phyloP scores from a whole-genome alignment of 139 green algal species.

The Monoraphidium neglectum region DNA sequence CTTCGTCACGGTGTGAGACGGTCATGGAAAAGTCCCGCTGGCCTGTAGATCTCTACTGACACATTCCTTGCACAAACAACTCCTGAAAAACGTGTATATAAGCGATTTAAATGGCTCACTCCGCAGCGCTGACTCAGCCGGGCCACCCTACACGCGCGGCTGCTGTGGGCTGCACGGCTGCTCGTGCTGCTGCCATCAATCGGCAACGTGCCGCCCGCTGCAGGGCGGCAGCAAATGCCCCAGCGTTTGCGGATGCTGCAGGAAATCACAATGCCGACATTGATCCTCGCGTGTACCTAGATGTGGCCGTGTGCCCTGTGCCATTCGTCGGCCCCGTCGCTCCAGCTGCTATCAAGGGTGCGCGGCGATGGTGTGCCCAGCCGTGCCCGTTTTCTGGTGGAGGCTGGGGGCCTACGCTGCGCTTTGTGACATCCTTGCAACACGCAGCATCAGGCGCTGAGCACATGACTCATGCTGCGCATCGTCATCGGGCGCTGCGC shows the following conservation, averaged over 20 bases:
- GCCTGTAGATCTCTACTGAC: too few relatives aligned
- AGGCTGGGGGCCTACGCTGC: neutral
- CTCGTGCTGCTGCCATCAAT: too few relatives aligned
- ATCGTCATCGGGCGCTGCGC: neutral
- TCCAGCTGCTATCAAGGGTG: constrained; percentile 2
- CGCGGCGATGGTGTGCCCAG: neutral
- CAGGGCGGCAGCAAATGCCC: too few relatives aligned
- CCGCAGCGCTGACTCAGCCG: too few relatives aligned
- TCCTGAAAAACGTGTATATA: too few relatives aligned
- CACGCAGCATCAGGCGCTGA: constrained; percentile 1
- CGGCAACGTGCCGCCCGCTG: too few relatives aligned
- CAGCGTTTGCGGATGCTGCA: neutral
- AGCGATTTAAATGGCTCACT: too few relatives aligned
- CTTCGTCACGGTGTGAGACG: too few relatives aligned
- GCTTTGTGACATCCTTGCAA: neutral
- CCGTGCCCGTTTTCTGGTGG: neutral
- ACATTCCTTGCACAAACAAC: too few relatives aligned
- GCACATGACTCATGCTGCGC: neutral
- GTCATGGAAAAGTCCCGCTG: too few relatives aligned
- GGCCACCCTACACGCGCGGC: too few relatives aligned
- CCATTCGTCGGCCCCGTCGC: constrained; percentile 19
- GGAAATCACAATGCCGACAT: constrained; percentile 4
- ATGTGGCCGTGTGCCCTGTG: neutral
- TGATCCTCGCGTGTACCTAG: constrained; percentile 2
- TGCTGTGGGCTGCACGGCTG: too few relatives aligned